Evolutionary conservation across 495 filamentous ascomycete species (phyloP).

Genomic region (Acidiella bohemica): DNA sequence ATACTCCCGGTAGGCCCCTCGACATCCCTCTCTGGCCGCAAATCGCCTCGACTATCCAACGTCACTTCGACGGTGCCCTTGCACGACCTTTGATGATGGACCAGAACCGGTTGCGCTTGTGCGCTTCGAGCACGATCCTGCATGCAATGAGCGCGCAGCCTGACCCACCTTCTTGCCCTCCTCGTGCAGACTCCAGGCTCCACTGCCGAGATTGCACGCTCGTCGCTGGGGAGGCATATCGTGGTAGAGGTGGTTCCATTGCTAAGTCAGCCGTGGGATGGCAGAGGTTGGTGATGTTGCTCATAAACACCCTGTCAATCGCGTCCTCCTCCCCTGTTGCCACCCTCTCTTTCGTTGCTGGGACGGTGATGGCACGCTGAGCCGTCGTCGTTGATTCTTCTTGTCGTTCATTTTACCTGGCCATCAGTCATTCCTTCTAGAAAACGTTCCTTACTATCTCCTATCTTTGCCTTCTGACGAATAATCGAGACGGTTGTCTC

Average conservation of each 20-base stretch:
- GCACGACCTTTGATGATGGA: constrained; percentile 10
- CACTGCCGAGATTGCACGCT: constrained; percentile 19
- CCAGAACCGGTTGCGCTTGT: background rate
- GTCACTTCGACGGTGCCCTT: constrained; percentile 10
- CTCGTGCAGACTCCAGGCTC: constrained; percentile 4
- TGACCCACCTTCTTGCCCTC: constrained; percentile 12
- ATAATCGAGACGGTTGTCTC: constrained; percentile 4
- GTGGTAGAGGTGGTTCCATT: no score
- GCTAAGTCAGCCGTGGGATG: no score
- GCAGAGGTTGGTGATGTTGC: no score
- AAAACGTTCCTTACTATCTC: constrained; percentile 31
- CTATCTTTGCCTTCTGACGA: constrained; percentile 2
- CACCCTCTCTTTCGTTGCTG: no score
- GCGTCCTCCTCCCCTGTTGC: no score
- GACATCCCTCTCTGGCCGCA: constrained; percentile 10
- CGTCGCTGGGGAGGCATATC: no score
- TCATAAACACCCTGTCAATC: no score
- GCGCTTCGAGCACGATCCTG: background rate
- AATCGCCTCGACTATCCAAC: constrained; percentile 8
- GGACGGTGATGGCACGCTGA: constrained; percentile 2
- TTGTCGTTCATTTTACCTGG: constrained; percentile 1
- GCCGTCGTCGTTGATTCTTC: background rate
- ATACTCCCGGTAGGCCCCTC: constrained; percentile 8
- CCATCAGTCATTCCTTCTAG: constrained; percentile 5
- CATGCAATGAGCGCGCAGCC: constrained; percentile 14